phyloP scores from a whole-genome alignment of 768 basidiomycete species.

The Psilocybe sp. region DNA sequence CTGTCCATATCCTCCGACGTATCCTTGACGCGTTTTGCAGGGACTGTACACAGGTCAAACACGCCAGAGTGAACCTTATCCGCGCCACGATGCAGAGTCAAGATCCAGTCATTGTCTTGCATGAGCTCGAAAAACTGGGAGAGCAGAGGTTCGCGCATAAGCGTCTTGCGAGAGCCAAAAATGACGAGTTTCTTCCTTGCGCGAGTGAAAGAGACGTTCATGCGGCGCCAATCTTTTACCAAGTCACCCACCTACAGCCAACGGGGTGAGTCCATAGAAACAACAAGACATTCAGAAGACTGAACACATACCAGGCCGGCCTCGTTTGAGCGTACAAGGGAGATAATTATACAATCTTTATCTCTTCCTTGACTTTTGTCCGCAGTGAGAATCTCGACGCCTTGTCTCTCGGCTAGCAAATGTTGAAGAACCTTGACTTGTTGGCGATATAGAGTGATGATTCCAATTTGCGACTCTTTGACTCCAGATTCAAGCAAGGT shows the following conservation, averaged over 20 bases:
- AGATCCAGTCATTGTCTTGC: conserved; percentile 70
- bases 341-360: conserved; percentile 93
- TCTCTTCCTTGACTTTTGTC: conserved; percentile 94
- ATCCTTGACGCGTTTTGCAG: conserved; percentile 9
- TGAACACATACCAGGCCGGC: conserved; percentile 58
- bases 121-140: conserved; percentile 76
- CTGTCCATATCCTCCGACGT: not conserved
- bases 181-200: conserved; percentile 89
- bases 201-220: conserved; percentile 96
- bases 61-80: conserved; percentile 43
- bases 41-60: conserved; percentile 10
- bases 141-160: conserved; percentile 60
- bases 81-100: conserved; percentile 52
- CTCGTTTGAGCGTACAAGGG: conserved; percentile 88
- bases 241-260: conserved; percentile 78
- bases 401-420: conserved; percentile 50
- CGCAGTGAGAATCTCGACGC: conserved; percentile 84
- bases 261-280: not conserved
- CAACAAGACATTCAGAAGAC: not conserved
- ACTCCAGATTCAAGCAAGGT: conserved; percentile 68
- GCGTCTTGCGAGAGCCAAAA: conserved; percentile 81
- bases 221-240: conserved; percentile 91
- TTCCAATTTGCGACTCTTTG: conserved; percentile 67
- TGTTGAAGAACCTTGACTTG: conserved; percentile 88
- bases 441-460: conserved; percentile 92